Conservation (phyloP, 2,329 filamentous ascomycete species). For the Botryotinia convoluta region DNA sequence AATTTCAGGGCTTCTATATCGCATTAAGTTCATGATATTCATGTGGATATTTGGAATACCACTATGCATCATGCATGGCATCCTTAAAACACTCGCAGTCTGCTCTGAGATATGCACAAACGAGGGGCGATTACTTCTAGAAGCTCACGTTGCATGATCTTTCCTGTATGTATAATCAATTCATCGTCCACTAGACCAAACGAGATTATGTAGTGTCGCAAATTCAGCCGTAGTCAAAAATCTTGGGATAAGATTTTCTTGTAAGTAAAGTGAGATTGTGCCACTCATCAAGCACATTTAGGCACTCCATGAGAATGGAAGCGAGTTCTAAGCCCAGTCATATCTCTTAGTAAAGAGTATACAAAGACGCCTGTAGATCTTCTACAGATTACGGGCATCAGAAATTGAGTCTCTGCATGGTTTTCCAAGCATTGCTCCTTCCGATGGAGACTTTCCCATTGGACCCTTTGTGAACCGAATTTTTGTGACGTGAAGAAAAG, state of each 20-base stretch:
- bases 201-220: constrained; percentile 1
- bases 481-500: neutral
- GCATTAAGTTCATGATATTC: neutral
- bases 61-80: constrained; percentile 13
- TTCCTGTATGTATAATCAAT: neutral
- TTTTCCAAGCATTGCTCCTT: constrained; percentile 10
- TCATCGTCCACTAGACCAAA: neutral
- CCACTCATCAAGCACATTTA: neutral
- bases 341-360: constrained; percentile 8
- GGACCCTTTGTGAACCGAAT: neutral
- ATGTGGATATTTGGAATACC: constrained; percentile 9
- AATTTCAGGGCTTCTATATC: constrained; percentile 7
- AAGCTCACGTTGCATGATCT: neutral
- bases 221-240: constrained; percentile 2
- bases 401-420: constrained; percentile 18
- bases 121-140: neutral
- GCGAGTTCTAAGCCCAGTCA: constrained; percentile 9
- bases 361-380: constrained; percentile 9
- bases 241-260: neutral
- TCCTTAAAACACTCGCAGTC: neutral
- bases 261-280: constrained; percentile 4
- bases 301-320: constrained; percentile 2
- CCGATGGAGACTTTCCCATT: neutral
- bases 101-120: neutral
- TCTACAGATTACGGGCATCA: constrained; percentile 14